A percentile compares a stretch with the other conserved stretches of the same genome.
phyloP scores from a whole-genome alignment of 441 rosid genomes.

The Metrosideros polymorpha region DNA sequence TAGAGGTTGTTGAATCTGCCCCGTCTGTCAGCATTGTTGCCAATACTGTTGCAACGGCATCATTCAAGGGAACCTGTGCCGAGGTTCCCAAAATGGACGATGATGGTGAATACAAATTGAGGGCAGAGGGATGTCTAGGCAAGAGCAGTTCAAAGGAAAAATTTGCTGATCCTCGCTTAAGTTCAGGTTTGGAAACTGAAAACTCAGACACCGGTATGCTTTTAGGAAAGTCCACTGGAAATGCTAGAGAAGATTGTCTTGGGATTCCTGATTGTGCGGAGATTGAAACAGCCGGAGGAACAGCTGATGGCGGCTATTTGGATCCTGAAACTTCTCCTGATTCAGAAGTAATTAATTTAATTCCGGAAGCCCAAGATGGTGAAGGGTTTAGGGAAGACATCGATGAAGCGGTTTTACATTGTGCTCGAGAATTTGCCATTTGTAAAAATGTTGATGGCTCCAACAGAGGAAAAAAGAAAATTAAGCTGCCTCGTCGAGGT shows the following conservation, averaged over 20 bases:
- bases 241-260: conserved; percentile 25
- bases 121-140: conserved; percentile 17
- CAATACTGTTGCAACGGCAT: conserved; percentile 10
- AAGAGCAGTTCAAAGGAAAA: conserved; percentile 20
- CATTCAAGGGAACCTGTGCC: conserved; percentile 17
- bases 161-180: neutral
- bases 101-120: conserved; percentile 21
- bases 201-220: conserved; percentile 20
- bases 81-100: conserved; percentile 18
- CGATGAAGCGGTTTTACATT: conserved; percentile 23
- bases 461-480: conserved; percentile 47
- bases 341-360: conserved; percentile 85
- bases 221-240: conserved; percentile 30
- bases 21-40: conserved; percentile 19
- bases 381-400: conserved; percentile 32
- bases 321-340: conserved; percentile 96
- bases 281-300: conserved; percentile 32
- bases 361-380: conserved; percentile 45
- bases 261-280: conserved; percentile 22
- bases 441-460: conserved; percentile 13
- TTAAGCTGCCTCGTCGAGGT: conserved; percentile 16
- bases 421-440: conserved; percentile 20
- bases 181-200: conserved; percentile 14
- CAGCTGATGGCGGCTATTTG: conserved; percentile 28
- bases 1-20: conserved; percentile 27